These are phyloP conservation scores for Hanseniaspora meyeri DNA, from an alignment of 805 yeast genomes.

Conservation along the genomic window DNA sequence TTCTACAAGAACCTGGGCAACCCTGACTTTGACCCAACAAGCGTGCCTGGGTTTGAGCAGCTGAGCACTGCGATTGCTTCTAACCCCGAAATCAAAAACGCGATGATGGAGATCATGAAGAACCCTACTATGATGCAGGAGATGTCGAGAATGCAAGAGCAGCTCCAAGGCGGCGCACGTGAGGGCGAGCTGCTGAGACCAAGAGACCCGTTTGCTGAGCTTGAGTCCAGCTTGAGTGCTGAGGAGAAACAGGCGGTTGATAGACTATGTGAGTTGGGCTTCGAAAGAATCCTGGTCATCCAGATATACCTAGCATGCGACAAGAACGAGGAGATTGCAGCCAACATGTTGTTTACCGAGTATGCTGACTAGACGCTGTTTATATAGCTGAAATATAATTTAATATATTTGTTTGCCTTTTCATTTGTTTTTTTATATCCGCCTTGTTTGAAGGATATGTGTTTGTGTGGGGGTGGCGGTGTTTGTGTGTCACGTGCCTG, in stretches of 20 bases:
- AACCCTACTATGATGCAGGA: slow-evolving; percentile 8
- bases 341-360: slow-evolving; percentile 70
- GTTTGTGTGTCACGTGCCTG: no score
- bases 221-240: slow-evolving; percentile 49
- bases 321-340: slow-evolving; percentile 92
- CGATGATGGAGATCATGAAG: slow-evolving; percentile 1
- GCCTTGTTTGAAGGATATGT: no score
- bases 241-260: slow-evolving; percentile 84
- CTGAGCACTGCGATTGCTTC: slow-evolving; percentile 3
- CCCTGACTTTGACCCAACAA: slow-evolving; percentile 8
- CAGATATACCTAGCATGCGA: slow-evolving; percentile 97
- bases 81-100: slow-evolving; percentile 3
- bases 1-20: neutral
- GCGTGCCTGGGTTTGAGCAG: slow-evolving; percentile 6
- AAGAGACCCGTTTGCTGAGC: slow-evolving; percentile 31
- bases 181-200: slow-evolving; percentile 22
- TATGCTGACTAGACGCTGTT: slow-evolving; percentile 28
- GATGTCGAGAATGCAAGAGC: slow-evolving; percentile 25
- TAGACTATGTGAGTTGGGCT: slow-evolving; percentile 85
- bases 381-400: neutral
- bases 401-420: neutral
- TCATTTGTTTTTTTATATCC: no score
- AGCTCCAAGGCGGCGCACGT: slow-evolving; percentile 27
- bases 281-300: slow-evolving; percentile 72
- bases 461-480: no score